A percentile compares a stretch with the other conserved stretches of the same genome.
Conservation (phyloP, 768 basidiomycete species). For the Royoungia palumana region DNA sequence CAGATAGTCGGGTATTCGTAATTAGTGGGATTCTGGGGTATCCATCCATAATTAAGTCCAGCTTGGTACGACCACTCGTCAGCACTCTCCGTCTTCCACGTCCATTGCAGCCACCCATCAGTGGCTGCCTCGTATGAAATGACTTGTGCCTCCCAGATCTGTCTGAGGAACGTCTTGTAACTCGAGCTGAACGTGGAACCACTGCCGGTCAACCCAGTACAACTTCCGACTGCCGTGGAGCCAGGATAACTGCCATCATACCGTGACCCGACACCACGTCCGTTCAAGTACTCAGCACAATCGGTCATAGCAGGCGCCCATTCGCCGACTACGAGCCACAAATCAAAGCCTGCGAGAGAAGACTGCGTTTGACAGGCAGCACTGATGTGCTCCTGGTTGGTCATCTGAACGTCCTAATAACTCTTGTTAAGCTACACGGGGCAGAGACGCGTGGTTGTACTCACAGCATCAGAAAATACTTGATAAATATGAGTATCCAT, state of each 20-base stretch:
- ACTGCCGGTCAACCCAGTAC: constrained; percentile 68
- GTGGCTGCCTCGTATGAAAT: constrained; percentile 60
- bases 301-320: constrained; percentile 80
- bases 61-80: constrained; percentile 91
- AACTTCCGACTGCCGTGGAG: constrained; percentile 68
- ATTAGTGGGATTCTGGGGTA: constrained; percentile 58
- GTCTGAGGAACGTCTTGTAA: constrained; percentile 79
- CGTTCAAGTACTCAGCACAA: constrained; percentile 64
- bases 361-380: constrained; percentile 51
- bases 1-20: constrained; percentile 63
- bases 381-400: constrained; percentile 53
- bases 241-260: constrained; percentile 64
- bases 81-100: constrained; percentile 79
- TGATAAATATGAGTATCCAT: constrained; percentile 83
- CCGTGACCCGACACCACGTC: constrained; percentile 66
- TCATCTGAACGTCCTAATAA: constrained; percentile 43
- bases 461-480: constrained; percentile 59
- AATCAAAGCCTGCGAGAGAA: constrained; percentile 48
- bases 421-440: neutral
- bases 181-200: constrained; percentile 67
- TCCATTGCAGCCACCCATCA: constrained; percentile 79
- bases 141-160: constrained; percentile 84
- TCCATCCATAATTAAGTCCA: constrained; percentile 79
- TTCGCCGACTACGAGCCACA: constrained; percentile 87
- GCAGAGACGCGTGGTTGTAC: constrained; percentile 17